These are phyloP conservation scores for Kitagawia praeruptora DNA, from an alignment of 129 eudicot genomes.

Conservation along the genomic window DNA sequence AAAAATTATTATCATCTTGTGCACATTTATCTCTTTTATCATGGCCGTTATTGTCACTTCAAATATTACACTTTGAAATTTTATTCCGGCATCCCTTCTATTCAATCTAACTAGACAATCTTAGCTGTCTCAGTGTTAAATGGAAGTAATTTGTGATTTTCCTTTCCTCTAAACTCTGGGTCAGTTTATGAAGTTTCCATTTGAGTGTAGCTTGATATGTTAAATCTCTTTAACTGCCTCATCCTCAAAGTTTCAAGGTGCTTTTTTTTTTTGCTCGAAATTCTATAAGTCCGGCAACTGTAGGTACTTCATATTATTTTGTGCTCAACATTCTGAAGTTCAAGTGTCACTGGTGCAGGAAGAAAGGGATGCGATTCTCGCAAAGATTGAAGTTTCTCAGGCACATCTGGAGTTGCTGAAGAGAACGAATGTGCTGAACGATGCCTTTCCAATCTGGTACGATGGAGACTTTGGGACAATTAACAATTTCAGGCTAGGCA, in stretches of 20 bases:
- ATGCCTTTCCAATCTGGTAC: slow-evolving; percentile 82
- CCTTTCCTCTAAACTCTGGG: neutral
- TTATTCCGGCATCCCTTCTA: neutral
- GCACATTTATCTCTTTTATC: neutral
- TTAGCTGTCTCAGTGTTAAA: neutral
- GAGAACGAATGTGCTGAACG: slow-evolving; percentile 83
- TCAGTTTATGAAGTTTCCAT: neutral
- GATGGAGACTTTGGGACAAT: slow-evolving; percentile 98
- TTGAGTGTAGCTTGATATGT: neutral
- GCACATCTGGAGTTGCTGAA: slow-evolving; percentile 85
- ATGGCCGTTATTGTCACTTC: neutral
- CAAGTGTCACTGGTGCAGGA: slow-evolving; percentile 43
- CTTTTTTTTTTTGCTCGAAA: neutral
- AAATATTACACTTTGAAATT: neutral
- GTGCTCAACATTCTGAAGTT: neutral
- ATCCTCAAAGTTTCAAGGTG: neutral
- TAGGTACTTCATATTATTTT: neutral
- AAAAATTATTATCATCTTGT: no score
- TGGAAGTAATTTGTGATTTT: neutral
- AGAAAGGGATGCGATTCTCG: slow-evolving; percentile 82
- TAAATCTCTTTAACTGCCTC: neutral
- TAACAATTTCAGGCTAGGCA: slow-evolving; percentile 86
- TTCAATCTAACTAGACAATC: neutral
- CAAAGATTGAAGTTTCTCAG: slow-evolving; percentile 95
- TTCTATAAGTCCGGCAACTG: neutral